Percentiles rank a stretch among this genome's conserved stretches.
Conservation (phyloP, 164 flowering plant genomes). For the grape (Vitis vinifera) region DNA sequence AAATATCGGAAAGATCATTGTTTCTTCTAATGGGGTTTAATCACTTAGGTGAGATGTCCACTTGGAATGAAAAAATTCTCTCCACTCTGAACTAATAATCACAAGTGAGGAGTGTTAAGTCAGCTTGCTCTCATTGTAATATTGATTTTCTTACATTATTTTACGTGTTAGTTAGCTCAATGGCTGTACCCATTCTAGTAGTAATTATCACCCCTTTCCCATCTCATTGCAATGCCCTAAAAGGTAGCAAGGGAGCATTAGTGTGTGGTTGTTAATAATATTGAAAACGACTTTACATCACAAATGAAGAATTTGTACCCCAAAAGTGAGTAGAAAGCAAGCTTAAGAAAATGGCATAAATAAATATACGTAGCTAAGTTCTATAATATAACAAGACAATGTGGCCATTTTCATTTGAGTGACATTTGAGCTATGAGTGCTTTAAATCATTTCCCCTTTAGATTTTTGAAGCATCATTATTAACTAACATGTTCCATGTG, state of each 20-base stretch:
- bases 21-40: background rate
- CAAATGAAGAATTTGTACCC: background rate
- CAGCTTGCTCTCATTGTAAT: constrained; percentile 13
- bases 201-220: constrained; percentile 17
- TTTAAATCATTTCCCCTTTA: constrained; percentile 13
- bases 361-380: too few species aligned
- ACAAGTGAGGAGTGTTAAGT: constrained; percentile 2
- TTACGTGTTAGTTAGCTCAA: constrained; percentile 18
- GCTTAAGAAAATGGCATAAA: background rate
- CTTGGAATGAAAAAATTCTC: background rate
- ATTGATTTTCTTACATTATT: constrained; percentile 6
- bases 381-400: background rate
- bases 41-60: constrained; percentile 14
- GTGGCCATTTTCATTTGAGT: constrained; percentile 11
- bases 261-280: too few species aligned
- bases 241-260: too few species aligned
- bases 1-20: background rate
- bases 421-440: constrained; percentile 3
- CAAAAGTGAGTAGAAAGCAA: constrained; percentile 21
- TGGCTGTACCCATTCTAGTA: constrained; percentile 5
- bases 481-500: constrained; percentile 5
- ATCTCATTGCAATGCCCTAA: background rate
- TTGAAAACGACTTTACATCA: too few species aligned
- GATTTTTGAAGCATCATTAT: constrained; percentile 6
- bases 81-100: background rate